Evolutionary conservation across 1,139 yeast genomes (phyloP), one percentile per base, ranked within the genome.

Genomic region (Yamadazyma taylorii): DNA sequence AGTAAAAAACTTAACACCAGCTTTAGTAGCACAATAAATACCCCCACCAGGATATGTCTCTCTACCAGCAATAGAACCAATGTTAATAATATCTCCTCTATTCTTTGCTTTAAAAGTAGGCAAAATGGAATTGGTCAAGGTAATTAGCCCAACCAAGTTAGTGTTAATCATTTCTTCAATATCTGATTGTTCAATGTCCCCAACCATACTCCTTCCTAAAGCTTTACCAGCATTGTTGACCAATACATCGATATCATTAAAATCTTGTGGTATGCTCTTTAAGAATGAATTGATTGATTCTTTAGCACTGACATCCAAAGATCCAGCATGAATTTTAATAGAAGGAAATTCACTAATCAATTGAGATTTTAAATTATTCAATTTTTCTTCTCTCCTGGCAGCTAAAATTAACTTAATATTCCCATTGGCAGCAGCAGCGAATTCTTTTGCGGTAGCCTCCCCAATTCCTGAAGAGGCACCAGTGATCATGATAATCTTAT

Each of bases 201-300:
- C 94, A 21, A 85, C 85, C 29, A 61, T 56, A 23, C 77, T 89
- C 33, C 64, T 63, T 17, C 95, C 95, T 34, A 78, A 65, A 2
- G 92, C 95, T 61, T 82, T 75, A 28, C 95, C 95, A 6, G 95
- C 94, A 56, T 86, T 87, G 67, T 87, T 87, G 43, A 87, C 66
- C 40, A 87, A 69, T 25, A 87, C 75, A 56, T 81, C 87, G 43
- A 80, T 72, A 44, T 75, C 79, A 31, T 70, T 58, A 52, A 78
- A 79, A 25, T 76, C 84, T 23, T 48, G 48, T 5, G 86, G 87
- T 34, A 79, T 56, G 12, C 47, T 47, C 3, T 61, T 58, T 35
- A 86, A 62, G 51, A 79, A 81, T 32, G 75, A 69, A 27, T 69
- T 63, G 45, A 85, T 77, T 25, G 74, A 62, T 10, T 66, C 68